Percentiles rank a stretch among this genome's conserved stretches.
phyloP scores from a whole-genome alignment of 257 asterid genomes.

The Solanum ossicruentum region DNA sequence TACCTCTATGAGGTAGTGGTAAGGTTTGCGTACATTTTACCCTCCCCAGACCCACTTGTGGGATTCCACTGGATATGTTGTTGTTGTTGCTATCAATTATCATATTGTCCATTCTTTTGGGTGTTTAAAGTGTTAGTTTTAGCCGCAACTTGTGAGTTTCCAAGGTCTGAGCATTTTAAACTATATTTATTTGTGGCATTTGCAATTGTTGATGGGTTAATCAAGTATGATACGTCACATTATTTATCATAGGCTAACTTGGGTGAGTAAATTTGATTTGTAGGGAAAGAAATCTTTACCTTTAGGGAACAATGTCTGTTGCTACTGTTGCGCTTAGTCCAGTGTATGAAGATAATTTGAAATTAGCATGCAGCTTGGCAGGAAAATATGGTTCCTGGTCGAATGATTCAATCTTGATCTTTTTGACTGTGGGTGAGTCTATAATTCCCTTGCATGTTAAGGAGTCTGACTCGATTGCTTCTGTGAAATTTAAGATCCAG shows the following conservation, averaged over 20 bases:
- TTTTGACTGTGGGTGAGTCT: constrained; percentile 49
- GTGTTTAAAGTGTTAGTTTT: background rate
- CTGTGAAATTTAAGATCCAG: constrained; percentile 62
- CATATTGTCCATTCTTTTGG: background rate
- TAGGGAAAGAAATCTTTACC: too few relatives aligned
- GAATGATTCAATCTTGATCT: constrained; percentile 51
- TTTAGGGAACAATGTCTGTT: constrained; percentile 25
- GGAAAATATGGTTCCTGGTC: constrained; percentile 22
- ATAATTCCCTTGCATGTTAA: constrained; percentile 57
- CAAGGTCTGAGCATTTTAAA: constrained; percentile 2
- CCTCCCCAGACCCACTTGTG: too few relatives aligned
- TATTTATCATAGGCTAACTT: background rate
- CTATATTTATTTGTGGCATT: background rate
- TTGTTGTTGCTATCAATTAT: too few relatives aligned
- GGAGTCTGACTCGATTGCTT: constrained; percentile 68
- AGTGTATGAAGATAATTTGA: constrained; percentile 46
- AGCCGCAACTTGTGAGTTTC: background rate
- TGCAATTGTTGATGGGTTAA: background rate
- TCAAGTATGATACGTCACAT: background rate
- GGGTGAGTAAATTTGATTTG: background rate
- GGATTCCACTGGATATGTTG: too few relatives aligned
- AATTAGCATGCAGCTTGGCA: constrained; percentile 27
- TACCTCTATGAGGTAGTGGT: too few relatives aligned
- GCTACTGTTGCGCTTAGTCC: constrained; percentile 76
- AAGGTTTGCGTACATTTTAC: too few relatives aligned